Conservation (phyloP, 2,329 filamentous ascomycete genomes). For the Rhynchosporium secalis region DNA sequence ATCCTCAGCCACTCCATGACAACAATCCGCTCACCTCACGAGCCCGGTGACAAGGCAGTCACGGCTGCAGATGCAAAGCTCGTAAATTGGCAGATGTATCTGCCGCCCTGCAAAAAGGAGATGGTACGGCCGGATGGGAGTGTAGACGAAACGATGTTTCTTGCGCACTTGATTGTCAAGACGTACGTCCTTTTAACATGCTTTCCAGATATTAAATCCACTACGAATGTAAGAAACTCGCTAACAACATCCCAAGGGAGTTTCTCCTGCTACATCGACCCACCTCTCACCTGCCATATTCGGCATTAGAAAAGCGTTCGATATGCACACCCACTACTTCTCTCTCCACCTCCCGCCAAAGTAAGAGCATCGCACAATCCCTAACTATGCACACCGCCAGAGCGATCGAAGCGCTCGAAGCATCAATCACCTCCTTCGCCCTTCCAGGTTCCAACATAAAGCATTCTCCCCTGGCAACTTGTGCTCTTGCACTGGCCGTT, state of each 20-base stretch:
- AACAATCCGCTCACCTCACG: slow-evolving; percentile 44
- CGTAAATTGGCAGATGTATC: slow-evolving; percentile 42
- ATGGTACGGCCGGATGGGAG: slow-evolving; percentile 40
- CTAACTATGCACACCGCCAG: slow-evolving; percentile 57
- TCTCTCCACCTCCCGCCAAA: slow-evolving; percentile 41
- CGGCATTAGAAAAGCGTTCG: slow-evolving; percentile 21
- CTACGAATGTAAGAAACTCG: background rate
- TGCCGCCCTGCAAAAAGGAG: slow-evolving; percentile 43
- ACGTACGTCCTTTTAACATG: slow-evolving; percentile 19
- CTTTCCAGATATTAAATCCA: background rate
- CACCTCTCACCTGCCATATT: slow-evolving; percentile 48
- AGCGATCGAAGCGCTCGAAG: slow-evolving; percentile 57
- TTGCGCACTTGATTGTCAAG: slow-evolving; percentile 41
- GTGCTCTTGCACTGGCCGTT: slow-evolving; percentile 54
- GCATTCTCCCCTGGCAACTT: slow-evolving; percentile 59
- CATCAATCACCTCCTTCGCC: slow-evolving; percentile 53
- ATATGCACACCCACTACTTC: slow-evolving; percentile 32
- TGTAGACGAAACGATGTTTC: slow-evolving; percentile 43
- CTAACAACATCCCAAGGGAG: slow-evolving; percentile 5
- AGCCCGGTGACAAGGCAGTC: slow-evolving; percentile 44
- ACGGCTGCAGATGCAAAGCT: slow-evolving; percentile 31
- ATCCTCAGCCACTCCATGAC: slow-evolving; percentile 57
- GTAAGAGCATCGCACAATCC: slow-evolving; percentile 45
- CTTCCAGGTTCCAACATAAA: slow-evolving; percentile 54
- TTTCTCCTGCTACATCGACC: slow-evolving; percentile 51